phyloP scores from a whole-genome alignment of 306 rosid species.

The Sphenostylis stenocarpa region DNA sequence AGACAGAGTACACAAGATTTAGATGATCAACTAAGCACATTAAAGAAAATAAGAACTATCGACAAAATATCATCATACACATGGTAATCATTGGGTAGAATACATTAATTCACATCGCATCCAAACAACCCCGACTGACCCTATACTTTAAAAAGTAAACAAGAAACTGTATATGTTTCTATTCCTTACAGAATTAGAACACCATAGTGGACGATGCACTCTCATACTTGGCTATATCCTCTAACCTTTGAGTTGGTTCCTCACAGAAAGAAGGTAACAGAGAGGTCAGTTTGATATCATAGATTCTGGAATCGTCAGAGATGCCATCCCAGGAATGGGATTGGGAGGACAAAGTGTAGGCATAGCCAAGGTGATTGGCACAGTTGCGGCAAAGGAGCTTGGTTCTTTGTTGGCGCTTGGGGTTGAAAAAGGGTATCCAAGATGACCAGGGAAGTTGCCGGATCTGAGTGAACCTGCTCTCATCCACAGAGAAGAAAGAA shows the following conservation, averaged over 20 bases:
- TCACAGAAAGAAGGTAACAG: constrained; percentile 33
- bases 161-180: neutral
- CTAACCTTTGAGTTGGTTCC: constrained; percentile 4
- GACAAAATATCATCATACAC: neutral
- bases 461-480: constrained; percentile 38
- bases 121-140: neutral
- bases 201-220: constrained; percentile 23
- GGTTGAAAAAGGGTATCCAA: constrained; percentile 30
- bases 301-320: constrained; percentile 37
- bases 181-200: constrained; percentile 1
- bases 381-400: constrained; percentile 43
- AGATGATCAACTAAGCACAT: neutral
- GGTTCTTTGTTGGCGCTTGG: constrained; percentile 29
- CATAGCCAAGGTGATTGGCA: constrained; percentile 23
- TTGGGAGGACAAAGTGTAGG: constrained; percentile 25
- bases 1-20: neutral
- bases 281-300: constrained; percentile 33
- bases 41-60: neutral
- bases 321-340: constrained; percentile 43
- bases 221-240: neutral
- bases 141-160: neutral
- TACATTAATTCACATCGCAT: neutral
- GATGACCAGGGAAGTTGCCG: constrained; percentile 25
- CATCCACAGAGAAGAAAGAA: constrained; percentile 41
- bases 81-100: neutral